Conservation (phyloP, 805 yeast species). For the Priceomyces medius region DNA sequence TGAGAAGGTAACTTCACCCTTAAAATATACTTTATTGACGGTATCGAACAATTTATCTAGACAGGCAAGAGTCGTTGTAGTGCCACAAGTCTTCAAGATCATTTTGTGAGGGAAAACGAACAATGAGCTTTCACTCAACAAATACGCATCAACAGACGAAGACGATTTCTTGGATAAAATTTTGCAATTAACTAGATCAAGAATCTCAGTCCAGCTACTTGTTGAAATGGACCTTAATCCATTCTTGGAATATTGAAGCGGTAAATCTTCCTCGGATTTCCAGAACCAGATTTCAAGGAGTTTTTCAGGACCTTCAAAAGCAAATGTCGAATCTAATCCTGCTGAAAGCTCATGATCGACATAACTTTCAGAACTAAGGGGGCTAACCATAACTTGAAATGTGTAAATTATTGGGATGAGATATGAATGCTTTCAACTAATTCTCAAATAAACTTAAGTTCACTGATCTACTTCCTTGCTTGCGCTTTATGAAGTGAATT, state of each 20-base stretch:
- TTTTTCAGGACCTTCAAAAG: conserved; percentile 98
- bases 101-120: conserved; percentile 86
- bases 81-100: conserved; percentile 92
- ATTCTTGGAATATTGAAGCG: conserved; percentile 33
- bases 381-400: conserved; percentile 36
- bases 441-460: not conserved
- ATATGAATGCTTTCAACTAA: not conserved
- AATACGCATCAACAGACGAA: conserved; percentile 69
- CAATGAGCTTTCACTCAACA: conserved; percentile 84
- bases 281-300: conserved; percentile 87
- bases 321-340: conserved; percentile 80
- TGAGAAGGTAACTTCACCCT: conserved; percentile 25
- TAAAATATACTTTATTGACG: conserved; percentile 20
- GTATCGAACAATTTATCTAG: conserved; percentile 59
- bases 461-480: conserved; percentile 7
- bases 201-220: conserved; percentile 64
- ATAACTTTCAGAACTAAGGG: conserved; percentile 45
- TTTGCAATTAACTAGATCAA: conserved; percentile 85
- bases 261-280: conserved; percentile 43
- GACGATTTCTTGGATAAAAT: conserved; percentile 77
- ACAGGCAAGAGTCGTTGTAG: conserved; percentile 86
- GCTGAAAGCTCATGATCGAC: conserved; percentile 80
- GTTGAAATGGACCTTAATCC: conserved; percentile 67
- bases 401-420: not conserved
- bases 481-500: conserved; percentile 26